Evolutionary conservation across 331 rosid species (phyloP).

Genomic region (Quercus phellos): DNA sequence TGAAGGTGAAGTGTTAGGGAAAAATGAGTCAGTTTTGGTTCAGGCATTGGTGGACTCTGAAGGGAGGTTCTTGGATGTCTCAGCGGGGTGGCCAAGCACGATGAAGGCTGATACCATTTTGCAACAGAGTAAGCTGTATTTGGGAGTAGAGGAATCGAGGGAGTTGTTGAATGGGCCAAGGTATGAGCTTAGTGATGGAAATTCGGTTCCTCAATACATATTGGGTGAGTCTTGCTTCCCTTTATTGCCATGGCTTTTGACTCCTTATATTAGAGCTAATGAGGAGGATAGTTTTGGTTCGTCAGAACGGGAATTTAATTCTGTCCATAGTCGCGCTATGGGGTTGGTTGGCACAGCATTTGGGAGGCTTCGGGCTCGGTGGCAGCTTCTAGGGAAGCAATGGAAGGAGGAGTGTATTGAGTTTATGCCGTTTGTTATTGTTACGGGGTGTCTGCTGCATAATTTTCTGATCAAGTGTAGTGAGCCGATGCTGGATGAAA

Average conservation of each 20-base stretch:
- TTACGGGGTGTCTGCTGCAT: constrained; percentile 72
- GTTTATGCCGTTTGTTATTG: constrained; percentile 61
- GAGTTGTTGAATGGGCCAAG: constrained; percentile 57
- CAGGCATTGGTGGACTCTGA: constrained; percentile 77
- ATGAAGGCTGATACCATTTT: constrained; percentile 54
- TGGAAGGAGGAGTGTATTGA: constrained; percentile 72
- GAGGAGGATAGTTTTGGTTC: constrained; percentile 55
- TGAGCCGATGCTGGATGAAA: constrained; percentile 37
- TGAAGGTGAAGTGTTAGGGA: constrained; percentile 31
- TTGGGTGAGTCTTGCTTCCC: constrained; percentile 78
- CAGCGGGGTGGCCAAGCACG: constrained; percentile 80
- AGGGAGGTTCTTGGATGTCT: constrained; percentile 73
- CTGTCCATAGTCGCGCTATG: constrained; percentile 49
- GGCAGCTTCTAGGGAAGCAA: constrained; percentile 59
- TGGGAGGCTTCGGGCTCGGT: constrained; percentile 41
- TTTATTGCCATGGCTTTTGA: constrained; percentile 79
- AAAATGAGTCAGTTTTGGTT: constrained; percentile 43
- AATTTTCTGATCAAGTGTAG: constrained; percentile 61
- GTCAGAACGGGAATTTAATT: constrained; percentile 46
- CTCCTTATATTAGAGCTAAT: constrained; percentile 53
- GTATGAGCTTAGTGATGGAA: constrained; percentile 44
- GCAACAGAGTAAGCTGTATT: constrained; percentile 60
- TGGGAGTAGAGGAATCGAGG: constrained; percentile 49
- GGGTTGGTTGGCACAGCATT: constrained; percentile 49
- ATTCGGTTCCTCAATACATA: constrained; percentile 60